Conservation (phyloP, 2,329 filamentous ascomycete species). For the Ascochyta pisi region DNA sequence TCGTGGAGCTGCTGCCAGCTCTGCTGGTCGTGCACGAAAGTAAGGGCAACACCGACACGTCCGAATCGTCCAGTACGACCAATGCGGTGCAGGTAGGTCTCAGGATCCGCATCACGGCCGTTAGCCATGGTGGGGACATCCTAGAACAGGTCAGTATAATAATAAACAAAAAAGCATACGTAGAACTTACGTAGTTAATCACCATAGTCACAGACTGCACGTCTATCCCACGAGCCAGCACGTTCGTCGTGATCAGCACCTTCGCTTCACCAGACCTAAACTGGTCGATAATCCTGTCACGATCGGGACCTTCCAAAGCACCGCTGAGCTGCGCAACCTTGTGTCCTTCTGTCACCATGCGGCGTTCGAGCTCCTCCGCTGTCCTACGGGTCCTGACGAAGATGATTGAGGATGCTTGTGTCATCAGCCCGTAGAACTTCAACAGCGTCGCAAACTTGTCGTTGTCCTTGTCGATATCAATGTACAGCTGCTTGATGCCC, state of each 20-base stretch:
- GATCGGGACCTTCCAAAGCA: constrained; percentile 80
- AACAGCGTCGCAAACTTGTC: constrained; percentile 89
- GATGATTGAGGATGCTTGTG: constrained; percentile 95
- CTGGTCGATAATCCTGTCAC: constrained; percentile 82
- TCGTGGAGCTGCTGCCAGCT: constrained; percentile 79
- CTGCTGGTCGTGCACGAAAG: constrained; percentile 85
- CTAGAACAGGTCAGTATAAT: constrained; percentile 49
- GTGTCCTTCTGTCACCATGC: constrained; percentile 89
- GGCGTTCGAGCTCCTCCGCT: constrained; percentile 81
- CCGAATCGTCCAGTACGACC: constrained; percentile 96
- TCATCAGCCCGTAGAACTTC: constrained; percentile 94
- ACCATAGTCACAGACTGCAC: constrained; percentile 93
- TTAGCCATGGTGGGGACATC: constrained; percentile 63
- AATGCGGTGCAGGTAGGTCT: constrained; percentile 98
- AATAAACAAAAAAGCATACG: neutral
- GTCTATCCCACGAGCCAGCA: constrained; percentile 94
- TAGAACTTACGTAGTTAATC: constrained; percentile 78
- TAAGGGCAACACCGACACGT: constrained; percentile 93
- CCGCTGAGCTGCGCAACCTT: constrained; percentile 90
- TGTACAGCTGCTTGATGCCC: constrained; percentile 97
- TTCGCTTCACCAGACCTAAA: constrained; percentile 90
- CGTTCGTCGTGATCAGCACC: constrained; percentile 97
- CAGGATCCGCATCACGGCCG: constrained; percentile 75
- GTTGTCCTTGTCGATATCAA: constrained; percentile 83
- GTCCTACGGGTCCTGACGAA: constrained; percentile 94